Percentiles rank a stretch among this genome's conserved stretches.
phyloP scores from a whole-genome alignment of 331 rosid species.

The Pyracantha coccinea region DNA sequence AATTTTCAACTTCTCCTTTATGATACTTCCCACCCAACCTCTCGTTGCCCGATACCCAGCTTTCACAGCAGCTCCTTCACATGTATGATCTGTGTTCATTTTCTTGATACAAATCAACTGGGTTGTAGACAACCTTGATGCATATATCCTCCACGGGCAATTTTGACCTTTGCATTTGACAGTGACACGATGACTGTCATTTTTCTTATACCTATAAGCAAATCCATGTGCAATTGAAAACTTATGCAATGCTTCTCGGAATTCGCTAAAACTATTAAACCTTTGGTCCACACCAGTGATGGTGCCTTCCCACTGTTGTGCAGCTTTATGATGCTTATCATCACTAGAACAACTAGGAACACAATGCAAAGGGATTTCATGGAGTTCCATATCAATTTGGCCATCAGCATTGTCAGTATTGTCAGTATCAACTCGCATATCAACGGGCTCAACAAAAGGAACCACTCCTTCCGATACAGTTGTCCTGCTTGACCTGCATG shows the following conservation, averaged over 20 bases:
- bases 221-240: slow-evolving; percentile 94
- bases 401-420: slow-evolving; percentile 24
- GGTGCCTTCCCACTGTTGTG: slow-evolving; percentile 92
- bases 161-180: slow-evolving; percentile 94
- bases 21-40: slow-evolving; percentile 99
- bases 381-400: slow-evolving; percentile 34
- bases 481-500: slow-evolving; percentile 86
- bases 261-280: slow-evolving; percentile 83
- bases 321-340: slow-evolving; percentile 67
- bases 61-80: slow-evolving; percentile 90
- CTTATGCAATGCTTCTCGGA: slow-evolving; percentile 93
- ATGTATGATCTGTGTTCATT: slow-evolving; percentile 75
- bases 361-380: slow-evolving; percentile 31
- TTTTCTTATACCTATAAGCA: slow-evolving; percentile 88
- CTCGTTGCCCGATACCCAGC: slow-evolving; percentile 96
- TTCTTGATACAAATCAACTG: slow-evolving; percentile 91
- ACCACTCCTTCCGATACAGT: slow-evolving; percentile 78
- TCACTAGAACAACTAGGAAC: slow-evolving; percentile 33
- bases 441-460: slow-evolving; percentile 47
- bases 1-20: slow-evolving; percentile 86
- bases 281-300: slow-evolving; percentile 97
- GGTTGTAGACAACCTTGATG: slow-evolving; percentile 83
- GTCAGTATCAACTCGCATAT: slow-evolving; percentile 27
- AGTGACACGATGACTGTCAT: slow-evolving; percentile 89
- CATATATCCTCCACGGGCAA: slow-evolving; percentile 97